Conservation (phyloP, 2,329 filamentous ascomycete genomes). For the Sarocladium strictum region DNA sequence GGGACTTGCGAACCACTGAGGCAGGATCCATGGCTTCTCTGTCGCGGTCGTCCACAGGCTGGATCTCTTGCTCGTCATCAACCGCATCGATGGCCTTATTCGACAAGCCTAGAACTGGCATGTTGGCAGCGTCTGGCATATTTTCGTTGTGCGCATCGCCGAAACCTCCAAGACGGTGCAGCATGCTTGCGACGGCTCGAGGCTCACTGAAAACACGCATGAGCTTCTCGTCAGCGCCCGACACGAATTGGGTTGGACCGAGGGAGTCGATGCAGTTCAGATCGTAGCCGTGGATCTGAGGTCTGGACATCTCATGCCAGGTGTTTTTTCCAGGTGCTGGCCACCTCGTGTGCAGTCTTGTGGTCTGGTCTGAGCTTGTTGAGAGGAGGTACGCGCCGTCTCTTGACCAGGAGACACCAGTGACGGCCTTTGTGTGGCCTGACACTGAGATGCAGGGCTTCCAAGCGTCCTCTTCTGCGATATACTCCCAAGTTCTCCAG, state of each 20-base stretch:
- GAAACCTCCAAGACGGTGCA: constrained; percentile 63
- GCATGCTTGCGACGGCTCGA: constrained; percentile 69
- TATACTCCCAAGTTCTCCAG: constrained; percentile 80
- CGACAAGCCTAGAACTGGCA: constrained; percentile 89
- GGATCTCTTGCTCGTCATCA: constrained; percentile 43
- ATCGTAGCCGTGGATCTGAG: constrained; percentile 97
- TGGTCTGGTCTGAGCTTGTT: constrained; percentile 89
- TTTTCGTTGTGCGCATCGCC: constrained; percentile 29
- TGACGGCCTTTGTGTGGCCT: constrained; percentile 78
- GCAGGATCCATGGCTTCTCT: constrained; percentile 49
- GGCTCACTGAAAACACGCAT: constrained; percentile 92
- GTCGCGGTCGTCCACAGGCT: constrained; percentile 39
- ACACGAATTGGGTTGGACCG: constrained; percentile 72
- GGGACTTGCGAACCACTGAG: constrained; percentile 50
- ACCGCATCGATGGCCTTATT: constrained; percentile 79
- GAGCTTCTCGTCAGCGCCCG: constrained; percentile 96
- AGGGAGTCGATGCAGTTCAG: constrained; percentile 87
- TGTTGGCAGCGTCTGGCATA: constrained; percentile 84
- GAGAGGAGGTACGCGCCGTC: constrained; percentile 81
- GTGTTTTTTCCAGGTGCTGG: constrained; percentile 42
- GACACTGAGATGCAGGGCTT: constrained; percentile 68
- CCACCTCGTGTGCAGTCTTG: constrained; percentile 81
- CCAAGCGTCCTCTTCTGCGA: constrained; percentile 61
- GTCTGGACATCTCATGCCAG: constrained; percentile 94
- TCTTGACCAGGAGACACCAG: constrained; percentile 76